Percentiles rank a stretch among this genome's conserved stretches.
Conservation (phyloP, 2,329 filamentous ascomycete species). For the Aspergillus intermedius region DNA sequence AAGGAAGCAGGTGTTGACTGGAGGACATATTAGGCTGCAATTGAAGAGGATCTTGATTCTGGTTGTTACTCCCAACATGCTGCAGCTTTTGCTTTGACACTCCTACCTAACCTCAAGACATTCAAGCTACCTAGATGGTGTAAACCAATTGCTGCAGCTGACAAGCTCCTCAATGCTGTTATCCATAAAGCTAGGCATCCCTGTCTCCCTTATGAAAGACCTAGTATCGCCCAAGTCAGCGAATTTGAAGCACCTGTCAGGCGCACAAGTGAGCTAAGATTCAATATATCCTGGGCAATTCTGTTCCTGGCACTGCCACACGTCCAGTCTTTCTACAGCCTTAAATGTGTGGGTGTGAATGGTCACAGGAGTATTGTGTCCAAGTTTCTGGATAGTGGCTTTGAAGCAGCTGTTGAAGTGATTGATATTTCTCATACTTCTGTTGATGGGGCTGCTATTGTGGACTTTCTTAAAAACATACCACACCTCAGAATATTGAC, state of each 20-base stretch:
- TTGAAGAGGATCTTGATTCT: slow-evolving; percentile 13
- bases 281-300: slow-evolving; percentile 10
- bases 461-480: slow-evolving; percentile 15
- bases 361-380: slow-evolving; percentile 2
- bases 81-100: slow-evolving; percentile 18
- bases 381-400: not conserved
- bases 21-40: slow-evolving; percentile 15
- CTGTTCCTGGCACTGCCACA: slow-evolving; percentile 15
- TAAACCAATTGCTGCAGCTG: slow-evolving; percentile 7
- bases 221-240: slow-evolving; percentile 11
- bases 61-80: slow-evolving; percentile 17
- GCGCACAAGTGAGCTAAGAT: slow-evolving; percentile 3
- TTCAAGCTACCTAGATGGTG: slow-evolving; percentile 10
- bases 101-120: slow-evolving; percentile 15
- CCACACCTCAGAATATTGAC: slow-evolving; percentile 12
- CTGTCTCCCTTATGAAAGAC: slow-evolving; percentile 2
- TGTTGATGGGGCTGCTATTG: slow-evolving; percentile 13
- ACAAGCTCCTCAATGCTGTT: slow-evolving; percentile 14
- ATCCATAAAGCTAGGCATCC: slow-evolving; percentile 11
- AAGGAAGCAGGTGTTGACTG: slow-evolving; percentile 18
- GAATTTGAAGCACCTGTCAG: slow-evolving; percentile 8
- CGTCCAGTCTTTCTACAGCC: slow-evolving; percentile 10
- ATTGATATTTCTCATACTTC: slow-evolving; percentile 7
- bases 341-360: slow-evolving; percentile 6
- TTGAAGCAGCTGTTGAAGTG: slow-evolving; percentile 8